Evolutionary conservation across 768 basidiomycete species (phyloP).

Genomic region (Cubamyces lactineus): DNA sequence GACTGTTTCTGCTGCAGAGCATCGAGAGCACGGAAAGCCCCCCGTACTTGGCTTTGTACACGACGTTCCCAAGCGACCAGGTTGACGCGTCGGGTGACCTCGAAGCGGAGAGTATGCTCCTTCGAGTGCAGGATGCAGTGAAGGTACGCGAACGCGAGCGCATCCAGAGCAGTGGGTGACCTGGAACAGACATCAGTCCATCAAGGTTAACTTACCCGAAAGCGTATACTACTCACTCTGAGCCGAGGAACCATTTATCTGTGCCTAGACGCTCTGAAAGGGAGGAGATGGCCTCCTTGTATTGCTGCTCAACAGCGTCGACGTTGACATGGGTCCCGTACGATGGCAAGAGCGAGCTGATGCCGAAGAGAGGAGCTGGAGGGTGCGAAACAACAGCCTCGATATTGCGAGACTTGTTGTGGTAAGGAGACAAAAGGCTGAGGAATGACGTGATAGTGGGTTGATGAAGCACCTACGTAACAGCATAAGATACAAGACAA

Average conservation of each 20-base stretch:
- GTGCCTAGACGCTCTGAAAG: constrained; percentile 76
- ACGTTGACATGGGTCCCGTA: constrained; percentile 61
- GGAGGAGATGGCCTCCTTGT: constrained; percentile 70
- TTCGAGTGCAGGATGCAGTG: constrained; percentile 60
- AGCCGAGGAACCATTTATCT: constrained; percentile 83
- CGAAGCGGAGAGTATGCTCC: constrained; percentile 51
- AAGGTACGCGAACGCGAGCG: constrained; percentile 81
- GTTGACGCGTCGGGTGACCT: constrained; percentile 72
- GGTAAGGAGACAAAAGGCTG: constrained; percentile 45
- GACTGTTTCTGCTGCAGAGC: background rate
- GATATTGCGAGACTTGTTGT: constrained; percentile 37
- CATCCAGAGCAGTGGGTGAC: constrained; percentile 78
- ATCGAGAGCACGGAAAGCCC: constrained; percentile 46
- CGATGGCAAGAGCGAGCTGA: constrained; percentile 61
- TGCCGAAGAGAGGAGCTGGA: constrained; percentile 71
- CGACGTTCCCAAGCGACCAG: constrained; percentile 81
- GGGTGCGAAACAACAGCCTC: constrained; percentile 63
- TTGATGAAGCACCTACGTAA: constrained; percentile 50
- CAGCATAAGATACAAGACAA: background rate
- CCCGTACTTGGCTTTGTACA: constrained; percentile 60
- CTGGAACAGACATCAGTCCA: constrained; percentile 40
- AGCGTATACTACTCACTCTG: constrained; percentile 49
- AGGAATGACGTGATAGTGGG: constrained; percentile 48
- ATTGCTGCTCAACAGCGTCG: constrained; percentile 55
- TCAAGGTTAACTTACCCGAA: background rate